Evolutionary conservation across 1,139 yeast genomes (phyloP), one percentile per base, ranked within the genome.

Genomic region (Zygosaccharomyces pseudobailii): DNA sequence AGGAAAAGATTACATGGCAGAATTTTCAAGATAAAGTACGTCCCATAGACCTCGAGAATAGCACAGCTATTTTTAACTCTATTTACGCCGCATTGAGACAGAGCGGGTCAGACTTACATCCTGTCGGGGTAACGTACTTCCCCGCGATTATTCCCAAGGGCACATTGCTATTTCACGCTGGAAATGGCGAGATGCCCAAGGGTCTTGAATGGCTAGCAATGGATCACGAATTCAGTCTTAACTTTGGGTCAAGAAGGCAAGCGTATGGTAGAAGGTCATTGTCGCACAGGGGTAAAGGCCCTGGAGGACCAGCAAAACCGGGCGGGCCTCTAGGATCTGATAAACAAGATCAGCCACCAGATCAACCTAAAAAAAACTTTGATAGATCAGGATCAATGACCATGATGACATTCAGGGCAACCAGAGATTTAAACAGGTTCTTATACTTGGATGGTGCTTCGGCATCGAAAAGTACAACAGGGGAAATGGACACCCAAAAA

Each of bases 401-500:
- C 20, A 50, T 78, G 44, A 62, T 72, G 47, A 74, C 82, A 0
- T 76, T 78, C 53, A 63, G 68, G 48, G 73, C 72, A 7, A 63
- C 61, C 2, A 68, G 65, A 49, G 79, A 82, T 4, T 59, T 79
- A 43, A 70, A 69, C 51, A 73, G 69, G 49, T 58, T 79, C 32
- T 65, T 79, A 8, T 71, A 71, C 46, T 58, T 79, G 17, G 83
- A 79, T 51, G 84, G 84, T 5, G 82, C 83, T 0, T 78, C 82
- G 27, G 84, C 82, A 19, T 77, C 82, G 0, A 79, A 79, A 57
- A 61, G 68, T 0, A 33, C 48, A 2, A 67, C 75, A 0, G 83
- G 83, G 3, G 79, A 75, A 56, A 78, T 78, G 82, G 84, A 79
- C 57, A 76, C 80, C n/a, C 84, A 79, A 54, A 56, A 65, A 49